phyloP scores from a whole-genome alignment of 192 early-diverging fungal genomes.

The Dissophora ornata region DNA sequence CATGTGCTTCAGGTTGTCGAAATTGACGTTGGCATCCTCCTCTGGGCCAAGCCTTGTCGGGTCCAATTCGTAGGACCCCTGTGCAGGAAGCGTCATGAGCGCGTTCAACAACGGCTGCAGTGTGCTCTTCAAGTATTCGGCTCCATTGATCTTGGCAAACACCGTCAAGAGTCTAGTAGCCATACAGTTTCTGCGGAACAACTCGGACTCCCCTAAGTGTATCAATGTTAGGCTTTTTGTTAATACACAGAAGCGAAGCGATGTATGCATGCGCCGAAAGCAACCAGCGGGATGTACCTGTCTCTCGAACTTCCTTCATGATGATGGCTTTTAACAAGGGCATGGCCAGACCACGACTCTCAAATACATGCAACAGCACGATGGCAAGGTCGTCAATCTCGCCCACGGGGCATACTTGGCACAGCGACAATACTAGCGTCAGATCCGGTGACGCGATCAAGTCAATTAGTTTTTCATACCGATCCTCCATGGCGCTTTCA shows the following conservation, averaged over 20 bases:
- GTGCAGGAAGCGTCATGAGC: conserved; percentile 69
- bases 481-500: conserved; percentile 78
- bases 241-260: not conserved
- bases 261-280: no score
- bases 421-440: conserved; percentile 82
- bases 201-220: conserved; percentile 75
- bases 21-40: conserved; percentile 78
- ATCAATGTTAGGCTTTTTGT: no score
- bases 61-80: conserved; percentile 92
- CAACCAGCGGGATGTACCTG: conserved; percentile 74
- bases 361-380: conserved; percentile 83
- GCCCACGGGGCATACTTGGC: conserved; percentile 84
- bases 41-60: conserved; percentile 75
- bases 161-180: conserved; percentile 88
- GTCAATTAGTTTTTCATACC: conserved; percentile 84
- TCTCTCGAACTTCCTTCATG: conserved; percentile 86
- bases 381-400: conserved; percentile 92
- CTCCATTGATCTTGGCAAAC: conserved; percentile 84
- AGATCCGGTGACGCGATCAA: conserved; percentile 77
- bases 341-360: conserved; percentile 76
- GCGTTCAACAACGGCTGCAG: conserved; percentile 83
- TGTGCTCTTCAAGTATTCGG: conserved; percentile 83
- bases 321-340: conserved; percentile 84
- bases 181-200: conserved; percentile 94
- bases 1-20: conserved; percentile 81